These are phyloP conservation scores for Millerago galiae DNA, from an alignment of 805 yeast species.

Conservation along the genomic window DNA sequence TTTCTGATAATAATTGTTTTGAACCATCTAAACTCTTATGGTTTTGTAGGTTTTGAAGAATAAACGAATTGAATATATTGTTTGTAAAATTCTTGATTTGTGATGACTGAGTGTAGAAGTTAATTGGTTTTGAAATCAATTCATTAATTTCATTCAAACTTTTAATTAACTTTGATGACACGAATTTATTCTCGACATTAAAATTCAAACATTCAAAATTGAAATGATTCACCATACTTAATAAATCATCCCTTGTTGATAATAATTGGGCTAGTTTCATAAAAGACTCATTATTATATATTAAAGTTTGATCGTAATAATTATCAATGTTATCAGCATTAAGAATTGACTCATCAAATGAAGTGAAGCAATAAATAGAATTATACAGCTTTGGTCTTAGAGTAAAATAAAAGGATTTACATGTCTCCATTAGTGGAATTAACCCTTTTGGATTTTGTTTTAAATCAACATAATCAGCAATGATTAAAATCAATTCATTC, in stretches of 20 bases:
- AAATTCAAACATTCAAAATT: constrained; percentile 5
- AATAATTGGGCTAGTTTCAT: constrained; percentile 2
- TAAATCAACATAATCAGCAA: constrained; percentile 2
- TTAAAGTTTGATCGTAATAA: neutral
- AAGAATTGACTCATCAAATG: constrained; percentile 9
- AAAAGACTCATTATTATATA: neutral
- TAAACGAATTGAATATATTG: constrained; percentile 4
- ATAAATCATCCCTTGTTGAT: constrained; percentile 1
- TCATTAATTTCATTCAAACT: neutral
- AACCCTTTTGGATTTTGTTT: constrained; percentile 5
- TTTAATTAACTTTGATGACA: neutral
- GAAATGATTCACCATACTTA: constrained; percentile 2
- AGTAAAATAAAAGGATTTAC: constrained; percentile 8
- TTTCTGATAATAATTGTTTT: neutral
- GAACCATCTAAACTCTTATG: neutral
- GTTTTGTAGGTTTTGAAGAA: neutral
- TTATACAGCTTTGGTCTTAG: constrained; percentile 9
- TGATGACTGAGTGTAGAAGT: constrained; percentile 4
- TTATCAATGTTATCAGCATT: neutral
- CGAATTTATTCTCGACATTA: constrained; percentile 1
- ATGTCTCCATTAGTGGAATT: constrained; percentile 8
- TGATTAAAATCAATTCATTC: constrained; percentile 4
- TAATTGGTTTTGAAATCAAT: constrained; percentile 2
- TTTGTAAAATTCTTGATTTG: neutral
- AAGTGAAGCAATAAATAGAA: constrained; percentile 12